phyloP scores from a whole-genome alignment of 2,329 filamentous ascomycete species.

The Penicillium sp. region DNA sequence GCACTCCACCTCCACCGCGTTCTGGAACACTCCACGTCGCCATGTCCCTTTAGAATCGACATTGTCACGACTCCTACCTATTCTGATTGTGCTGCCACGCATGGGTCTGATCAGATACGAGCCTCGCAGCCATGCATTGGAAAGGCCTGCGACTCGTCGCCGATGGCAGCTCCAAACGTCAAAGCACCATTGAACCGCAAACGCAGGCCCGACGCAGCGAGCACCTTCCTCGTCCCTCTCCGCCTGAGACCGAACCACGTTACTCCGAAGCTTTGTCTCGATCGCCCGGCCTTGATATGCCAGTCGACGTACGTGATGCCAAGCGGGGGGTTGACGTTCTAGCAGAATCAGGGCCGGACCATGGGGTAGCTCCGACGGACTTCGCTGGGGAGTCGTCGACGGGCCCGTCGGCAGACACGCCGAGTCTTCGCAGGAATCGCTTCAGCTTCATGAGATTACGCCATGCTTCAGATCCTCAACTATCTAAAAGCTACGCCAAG shows the following conservation, averaged over 20 bases:
- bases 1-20: slow-evolving; percentile 23
- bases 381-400: slow-evolving; percentile 14
- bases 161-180: slow-evolving; percentile 36
- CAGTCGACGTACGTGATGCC: slow-evolving; percentile 15
- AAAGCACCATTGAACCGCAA: slow-evolving; percentile 31
- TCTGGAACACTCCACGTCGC: slow-evolving; percentile 24
- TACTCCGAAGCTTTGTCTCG: slow-evolving; percentile 38
- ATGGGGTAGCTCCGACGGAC: slow-evolving; percentile 15
- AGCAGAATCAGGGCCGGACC: slow-evolving; percentile 13
- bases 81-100: slow-evolving; percentile 12
- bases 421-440: slow-evolving; percentile 42
- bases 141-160: slow-evolving; percentile 38
- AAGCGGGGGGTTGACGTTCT: slow-evolving; percentile 11
- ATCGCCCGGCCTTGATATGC: slow-evolving; percentile 16
- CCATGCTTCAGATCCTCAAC: slow-evolving; percentile 88
- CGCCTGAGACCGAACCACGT: slow-evolving; percentile 30
- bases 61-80: not conserved
- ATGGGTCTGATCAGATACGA: slow-evolving; percentile 19
- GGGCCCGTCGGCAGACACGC: slow-evolving; percentile 13
- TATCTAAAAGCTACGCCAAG: slow-evolving; percentile 70
- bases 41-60: slow-evolving; percentile 12
- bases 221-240: slow-evolving; percentile 35
- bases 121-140: slow-evolving; percentile 40
- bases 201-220: slow-evolving; percentile 35
- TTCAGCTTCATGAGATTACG: slow-evolving; percentile 76